Evolutionary conservation across 441 rosid genomes (phyloP).

Genomic region (Populus tomentosa): DNA sequence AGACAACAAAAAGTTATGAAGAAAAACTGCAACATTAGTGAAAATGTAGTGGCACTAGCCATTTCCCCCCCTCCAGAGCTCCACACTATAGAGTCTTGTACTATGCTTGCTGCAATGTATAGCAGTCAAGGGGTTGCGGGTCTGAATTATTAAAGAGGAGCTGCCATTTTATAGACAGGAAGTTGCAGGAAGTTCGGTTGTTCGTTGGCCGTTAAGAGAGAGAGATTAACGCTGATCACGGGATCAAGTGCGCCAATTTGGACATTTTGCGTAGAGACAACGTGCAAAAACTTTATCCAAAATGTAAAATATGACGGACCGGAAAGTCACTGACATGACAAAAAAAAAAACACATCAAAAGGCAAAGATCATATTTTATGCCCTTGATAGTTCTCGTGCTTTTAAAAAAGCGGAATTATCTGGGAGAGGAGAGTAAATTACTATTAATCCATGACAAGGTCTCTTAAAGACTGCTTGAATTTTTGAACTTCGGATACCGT

Average conservation of each 20-base stretch:
- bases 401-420: not conserved
- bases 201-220: conserved; percentile 35
- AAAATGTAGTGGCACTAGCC: conserved; percentile 18
- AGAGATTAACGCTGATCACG: conserved; percentile 35
- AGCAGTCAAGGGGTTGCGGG: not conserved
- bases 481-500: conserved; percentile 32
- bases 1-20: conserved; percentile 22
- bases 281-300: conserved; percentile 17
- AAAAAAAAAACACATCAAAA: not conserved
- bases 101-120: not conserved
- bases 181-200: conserved; percentile 22
- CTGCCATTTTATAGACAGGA: conserved; percentile 32
- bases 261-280: conserved; percentile 26
- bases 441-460: conserved; percentile 6
- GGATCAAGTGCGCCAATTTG: conserved; percentile 44
- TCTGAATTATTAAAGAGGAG: conserved; percentile 4
- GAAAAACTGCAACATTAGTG: conserved; percentile 12
- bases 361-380: not conserved
- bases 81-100: not conserved
- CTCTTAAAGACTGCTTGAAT: conserved; percentile 17
- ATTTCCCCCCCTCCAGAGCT: conserved; percentile 7
- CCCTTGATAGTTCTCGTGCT: conserved; percentile 10
- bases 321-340: not conserved
- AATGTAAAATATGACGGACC: not conserved
- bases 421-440: not conserved